Percentiles rank a stretch among this genome's conserved stretches.
Evolutionary conservation across 345 rosid genomes (phyloP).

Genomic region (Litchi chinensis): DNA sequence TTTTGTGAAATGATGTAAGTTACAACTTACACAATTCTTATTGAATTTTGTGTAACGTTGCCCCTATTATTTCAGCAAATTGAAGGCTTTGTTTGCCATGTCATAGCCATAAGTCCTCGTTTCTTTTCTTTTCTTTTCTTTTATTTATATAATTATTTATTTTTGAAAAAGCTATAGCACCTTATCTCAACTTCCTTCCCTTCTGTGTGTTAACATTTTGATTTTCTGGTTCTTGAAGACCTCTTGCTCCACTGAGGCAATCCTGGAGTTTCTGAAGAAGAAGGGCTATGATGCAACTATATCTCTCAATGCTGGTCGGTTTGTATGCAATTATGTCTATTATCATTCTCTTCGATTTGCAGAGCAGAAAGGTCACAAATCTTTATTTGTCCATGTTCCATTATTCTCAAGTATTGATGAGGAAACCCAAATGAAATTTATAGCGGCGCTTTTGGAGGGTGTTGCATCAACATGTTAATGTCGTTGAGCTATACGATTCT

Average conservation of each 20-base stretch:
- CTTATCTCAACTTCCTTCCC: not conserved
- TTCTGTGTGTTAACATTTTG: conserved; percentile 5
- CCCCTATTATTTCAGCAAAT: not conserved
- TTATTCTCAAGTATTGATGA: conserved; percentile 61
- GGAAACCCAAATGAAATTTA: conserved; percentile 72
- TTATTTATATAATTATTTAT: not conserved
- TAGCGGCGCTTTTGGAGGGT: conserved; percentile 63
- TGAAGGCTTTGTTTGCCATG: not conserved
- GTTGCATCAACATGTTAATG: conserved; percentile 59
- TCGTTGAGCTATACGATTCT: not conserved
- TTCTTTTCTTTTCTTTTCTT: not conserved
- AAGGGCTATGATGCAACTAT: conserved; percentile 46
- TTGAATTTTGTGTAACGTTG: not conserved
- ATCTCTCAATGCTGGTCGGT: conserved; percentile 74
- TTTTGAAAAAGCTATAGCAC: not conserved
- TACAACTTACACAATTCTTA: not conserved
- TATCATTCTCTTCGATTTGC: conserved; percentile 74
- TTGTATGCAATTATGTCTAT: conserved; percentile 78
- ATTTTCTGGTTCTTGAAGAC: conserved; percentile 42
- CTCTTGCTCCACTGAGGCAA: conserved; percentile 47
- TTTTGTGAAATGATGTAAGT: not conserved
- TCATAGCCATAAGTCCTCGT: not conserved
- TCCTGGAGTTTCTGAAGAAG: conserved; percentile 46
- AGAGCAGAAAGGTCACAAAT: conserved; percentile 66
- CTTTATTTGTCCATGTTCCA: conserved; percentile 79